phyloP scores from a whole-genome alignment of 2,329 filamentous ascomycete genomes.

The Cercospora sp. region DNA sequence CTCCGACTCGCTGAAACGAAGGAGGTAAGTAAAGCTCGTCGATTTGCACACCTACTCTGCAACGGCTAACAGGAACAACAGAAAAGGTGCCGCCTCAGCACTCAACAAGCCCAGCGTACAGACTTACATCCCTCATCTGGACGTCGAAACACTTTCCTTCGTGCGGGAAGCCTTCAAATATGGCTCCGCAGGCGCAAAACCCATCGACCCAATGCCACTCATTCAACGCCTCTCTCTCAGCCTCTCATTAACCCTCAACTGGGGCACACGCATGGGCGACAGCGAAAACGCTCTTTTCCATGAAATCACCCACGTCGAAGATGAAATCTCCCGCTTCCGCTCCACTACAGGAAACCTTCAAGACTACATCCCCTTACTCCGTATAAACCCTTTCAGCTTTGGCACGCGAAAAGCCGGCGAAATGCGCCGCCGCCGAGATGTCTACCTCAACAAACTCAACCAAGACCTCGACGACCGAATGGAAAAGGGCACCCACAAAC shows the following conservation, averaged over 20 bases:
- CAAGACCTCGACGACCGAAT: conserved; percentile 61
- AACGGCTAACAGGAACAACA: conserved; percentile 19
- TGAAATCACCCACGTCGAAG: conserved; percentile 65
- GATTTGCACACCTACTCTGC: no score
- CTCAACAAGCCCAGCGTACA: conserved; percentile 65
- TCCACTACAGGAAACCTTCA: conserved; percentile 63
- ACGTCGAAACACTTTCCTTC: conserved; percentile 64
- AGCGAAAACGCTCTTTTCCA: conserved; percentile 62
- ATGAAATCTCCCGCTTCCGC: conserved; percentile 60
- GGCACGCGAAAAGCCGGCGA: conserved; percentile 61
- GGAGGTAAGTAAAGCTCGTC: conserved; percentile 31
- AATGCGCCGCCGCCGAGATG: conserved; percentile 61
- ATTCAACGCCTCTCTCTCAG: conserved; percentile 65
- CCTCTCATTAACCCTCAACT: conserved; percentile 66
- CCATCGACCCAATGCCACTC: conserved; percentile 67
- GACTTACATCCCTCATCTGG: conserved; percentile 63
- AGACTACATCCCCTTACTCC: conserved; percentile 61
- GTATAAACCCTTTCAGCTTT: conserved; percentile 62
- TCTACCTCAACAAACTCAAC: conserved; percentile 61
- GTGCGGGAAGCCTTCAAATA: conserved; percentile 61
- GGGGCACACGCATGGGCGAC: conserved; percentile 62
- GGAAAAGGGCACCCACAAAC: conserved; percentile 60
- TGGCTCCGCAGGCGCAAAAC: conserved; percentile 55
- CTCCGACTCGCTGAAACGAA: conserved; percentile 63
- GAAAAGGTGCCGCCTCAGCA: conserved; percentile 66